Evolutionary conservation across 2,329 filamentous ascomycete genomes (phyloP).

Genomic region (Botryotinia narcissicola): DNA sequence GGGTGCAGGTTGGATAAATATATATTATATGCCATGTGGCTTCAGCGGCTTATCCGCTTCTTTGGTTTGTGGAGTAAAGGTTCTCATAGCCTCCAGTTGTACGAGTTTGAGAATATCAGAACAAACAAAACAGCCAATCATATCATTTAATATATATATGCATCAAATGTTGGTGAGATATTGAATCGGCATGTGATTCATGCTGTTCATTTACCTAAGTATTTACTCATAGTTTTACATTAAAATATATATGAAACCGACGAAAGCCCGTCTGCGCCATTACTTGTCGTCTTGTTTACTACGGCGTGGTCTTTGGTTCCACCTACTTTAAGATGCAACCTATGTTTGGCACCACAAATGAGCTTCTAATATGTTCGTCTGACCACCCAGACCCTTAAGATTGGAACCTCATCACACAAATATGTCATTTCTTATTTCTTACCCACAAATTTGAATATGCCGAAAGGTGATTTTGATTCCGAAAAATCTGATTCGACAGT

Average conservation of each 20-base stretch:
- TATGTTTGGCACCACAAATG: constrained; percentile 2
- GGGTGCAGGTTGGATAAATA: constrained; percentile 16
- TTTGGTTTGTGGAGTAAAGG: constrained; percentile 8
- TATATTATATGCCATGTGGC: constrained; percentile 15
- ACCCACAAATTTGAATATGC: background rate
- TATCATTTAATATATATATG: background rate
- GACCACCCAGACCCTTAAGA: constrained; percentile 8
- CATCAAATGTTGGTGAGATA: background rate
- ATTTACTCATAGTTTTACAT: background rate
- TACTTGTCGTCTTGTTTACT: background rate
- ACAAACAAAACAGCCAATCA: background rate
- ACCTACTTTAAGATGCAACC: background rate
- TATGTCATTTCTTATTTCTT: background rate
- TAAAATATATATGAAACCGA: constrained; percentile 14
- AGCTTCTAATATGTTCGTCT: constrained; percentile 17
- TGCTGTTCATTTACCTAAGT: background rate
- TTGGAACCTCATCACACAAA: background rate
- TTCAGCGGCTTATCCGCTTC: constrained; percentile 2
- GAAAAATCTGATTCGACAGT: background rate
- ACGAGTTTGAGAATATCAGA: background rate
- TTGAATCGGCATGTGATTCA: background rate
- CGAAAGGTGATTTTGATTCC: background rate
- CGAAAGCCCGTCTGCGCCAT: constrained; percentile 11
- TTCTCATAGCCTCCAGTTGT: background rate
- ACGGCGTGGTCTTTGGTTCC: background rate